phyloP scores from a whole-genome alignment of 148 eudicot species.

The Persicaria maculosa region DNA sequence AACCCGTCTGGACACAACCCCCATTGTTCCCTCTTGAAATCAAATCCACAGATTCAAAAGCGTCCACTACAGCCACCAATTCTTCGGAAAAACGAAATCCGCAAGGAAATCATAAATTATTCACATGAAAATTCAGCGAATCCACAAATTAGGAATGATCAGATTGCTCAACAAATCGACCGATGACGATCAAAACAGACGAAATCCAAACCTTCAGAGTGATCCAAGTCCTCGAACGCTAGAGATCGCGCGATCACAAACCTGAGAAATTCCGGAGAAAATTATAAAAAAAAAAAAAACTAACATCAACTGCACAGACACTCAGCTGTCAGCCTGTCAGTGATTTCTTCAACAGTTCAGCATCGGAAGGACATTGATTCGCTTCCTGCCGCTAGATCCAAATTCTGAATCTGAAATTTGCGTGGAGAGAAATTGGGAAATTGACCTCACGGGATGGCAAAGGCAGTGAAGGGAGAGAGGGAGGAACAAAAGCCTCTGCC shows the following conservation, averaged over 20 bases:
- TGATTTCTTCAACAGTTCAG: neutral
- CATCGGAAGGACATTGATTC: neutral
- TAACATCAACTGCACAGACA: neutral
- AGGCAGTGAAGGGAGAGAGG: slow-evolving; percentile 1
- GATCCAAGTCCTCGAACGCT: neutral
- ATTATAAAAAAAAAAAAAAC: neutral
- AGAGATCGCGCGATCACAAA: slow-evolving; percentile 5
- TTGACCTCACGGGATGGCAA: neutral
- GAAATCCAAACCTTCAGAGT: neutral
- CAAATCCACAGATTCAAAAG: slow-evolving; percentile 7
- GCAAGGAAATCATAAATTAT: neutral
- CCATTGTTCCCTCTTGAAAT: slow-evolving; percentile 34
- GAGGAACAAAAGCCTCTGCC: slow-evolving; percentile 11
- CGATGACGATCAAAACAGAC: neutral
- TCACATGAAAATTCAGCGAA: neutral
- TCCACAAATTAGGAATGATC: neutral
- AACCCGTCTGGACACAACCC: slow-evolving; percentile 90
- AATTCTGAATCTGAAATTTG: neutral
- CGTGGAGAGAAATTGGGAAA: neutral
- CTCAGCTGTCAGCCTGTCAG: neutral
- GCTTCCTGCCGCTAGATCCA: neutral
- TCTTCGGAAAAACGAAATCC: neutral
- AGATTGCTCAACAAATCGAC: neutral
- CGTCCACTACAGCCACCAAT: neutral
- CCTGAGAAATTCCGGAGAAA: neutral